phyloP scores from a whole-genome alignment of 169 alveolate genomes.

The Miamiensis avidus region DNA sequence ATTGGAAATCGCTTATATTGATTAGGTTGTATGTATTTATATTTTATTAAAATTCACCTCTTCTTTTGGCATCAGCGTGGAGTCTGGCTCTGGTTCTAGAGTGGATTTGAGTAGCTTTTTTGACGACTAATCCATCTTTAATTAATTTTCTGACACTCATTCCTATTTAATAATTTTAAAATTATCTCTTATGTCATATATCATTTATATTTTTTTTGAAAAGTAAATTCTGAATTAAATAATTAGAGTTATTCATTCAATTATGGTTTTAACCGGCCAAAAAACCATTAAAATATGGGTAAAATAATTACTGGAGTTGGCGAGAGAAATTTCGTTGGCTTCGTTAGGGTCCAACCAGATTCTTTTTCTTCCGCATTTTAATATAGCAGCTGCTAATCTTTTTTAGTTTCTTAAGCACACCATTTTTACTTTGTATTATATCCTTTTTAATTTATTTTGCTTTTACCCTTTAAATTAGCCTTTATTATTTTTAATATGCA shows the following conservation, averaged over 20 bases:
- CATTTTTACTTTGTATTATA: slow-evolving; percentile 52
- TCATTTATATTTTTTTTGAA: not conserved
- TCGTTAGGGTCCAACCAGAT: slow-evolving; percentile 99
- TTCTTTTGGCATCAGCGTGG: slow-evolving; percentile 93
- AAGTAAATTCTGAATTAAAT: not conserved
- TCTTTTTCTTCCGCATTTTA: slow-evolving; percentile 96
- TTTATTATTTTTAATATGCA: too few relatives aligned
- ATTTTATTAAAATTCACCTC: slow-evolving; percentile 75
- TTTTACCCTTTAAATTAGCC: slow-evolving; percentile 5
- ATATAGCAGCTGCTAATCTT: slow-evolving; percentile 97
- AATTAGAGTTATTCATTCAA: too few relatives aligned
- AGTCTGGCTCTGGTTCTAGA: slow-evolving; percentile 95
- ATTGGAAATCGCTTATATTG: too few relatives aligned
- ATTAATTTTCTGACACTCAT: slow-evolving; percentile 92
- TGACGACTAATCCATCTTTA: slow-evolving; percentile 96
- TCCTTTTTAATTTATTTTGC: slow-evolving; percentile 19
- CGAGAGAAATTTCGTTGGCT: slow-evolving; percentile 95
- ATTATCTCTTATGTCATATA: too few relatives aligned
- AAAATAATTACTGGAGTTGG: slow-evolving; percentile 94
- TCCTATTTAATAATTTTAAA: slow-evolving; percentile 27
- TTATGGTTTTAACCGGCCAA: not conserved
- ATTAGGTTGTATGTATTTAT: too few relatives aligned
- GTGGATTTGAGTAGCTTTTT: slow-evolving; percentile 96
- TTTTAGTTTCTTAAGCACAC: slow-evolving; percentile 91
- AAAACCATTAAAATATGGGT: not conserved